These are phyloP conservation scores for Gomphus bonarii DNA, from an alignment of 1,284 basidiomycete species.

Conservation along the genomic window DNA sequence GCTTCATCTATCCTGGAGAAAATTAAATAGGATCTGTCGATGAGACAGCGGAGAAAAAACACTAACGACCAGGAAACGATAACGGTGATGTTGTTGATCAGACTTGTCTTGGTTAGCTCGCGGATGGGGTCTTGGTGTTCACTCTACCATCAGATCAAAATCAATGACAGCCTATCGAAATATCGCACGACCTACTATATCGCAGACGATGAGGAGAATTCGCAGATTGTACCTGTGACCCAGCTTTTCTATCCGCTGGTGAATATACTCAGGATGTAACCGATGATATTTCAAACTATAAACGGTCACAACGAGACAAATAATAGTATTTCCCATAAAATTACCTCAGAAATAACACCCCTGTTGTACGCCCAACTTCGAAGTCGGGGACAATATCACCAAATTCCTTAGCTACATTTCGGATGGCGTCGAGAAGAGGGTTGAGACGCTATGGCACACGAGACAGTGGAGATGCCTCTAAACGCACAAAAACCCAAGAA, in stretches of 20 bases:
- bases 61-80: constrained; percentile 89
- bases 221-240: constrained; percentile 75
- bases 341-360: constrained; percentile 86
- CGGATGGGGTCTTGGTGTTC: constrained; percentile 87
- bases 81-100: constrained; percentile 89
- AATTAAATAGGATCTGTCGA: background rate
- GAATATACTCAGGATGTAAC: constrained; percentile 95
- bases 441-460: constrained; percentile 63
- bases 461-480: constrained; percentile 16
- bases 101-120: constrained; percentile 87
- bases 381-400: constrained; percentile 92
- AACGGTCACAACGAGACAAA: background rate
- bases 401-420: constrained; percentile 89
- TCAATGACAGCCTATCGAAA: background rate
- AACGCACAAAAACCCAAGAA: background rate
- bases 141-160: constrained; percentile 37
- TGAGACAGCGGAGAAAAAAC: background rate
- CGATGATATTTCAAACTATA: constrained; percentile 87
- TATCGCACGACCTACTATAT: constrained; percentile 55
- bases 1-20: constrained; percentile 73
- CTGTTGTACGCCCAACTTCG: constrained; percentile 91
- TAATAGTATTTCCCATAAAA: constrained; percentile 12
- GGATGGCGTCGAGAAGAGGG: constrained; percentile 75
- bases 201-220: constrained; percentile 86
- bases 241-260: constrained; percentile 81